Conservation (phyloP, 176 grass and related monocot genomes). For the Eragrostis nindensis region DNA sequence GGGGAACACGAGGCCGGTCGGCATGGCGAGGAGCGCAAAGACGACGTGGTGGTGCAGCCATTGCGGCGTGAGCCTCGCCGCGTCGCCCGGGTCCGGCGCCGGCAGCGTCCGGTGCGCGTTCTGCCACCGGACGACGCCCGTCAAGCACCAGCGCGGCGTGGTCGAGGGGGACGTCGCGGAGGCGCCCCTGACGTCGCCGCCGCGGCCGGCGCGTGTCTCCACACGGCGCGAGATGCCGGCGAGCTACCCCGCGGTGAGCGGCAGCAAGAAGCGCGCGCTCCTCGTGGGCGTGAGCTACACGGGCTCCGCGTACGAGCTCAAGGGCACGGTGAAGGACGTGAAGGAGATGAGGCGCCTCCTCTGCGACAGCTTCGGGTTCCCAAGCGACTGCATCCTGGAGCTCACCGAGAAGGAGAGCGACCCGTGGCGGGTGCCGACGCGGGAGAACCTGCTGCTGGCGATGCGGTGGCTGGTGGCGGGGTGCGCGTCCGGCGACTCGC, state of each 20-base stretch:
- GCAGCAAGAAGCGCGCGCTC: constrained; percentile 82
- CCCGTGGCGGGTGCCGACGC: constrained; percentile 41
- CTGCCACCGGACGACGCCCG: constrained; percentile 46
- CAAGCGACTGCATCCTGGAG: constrained; percentile 60
- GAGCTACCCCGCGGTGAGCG: constrained; percentile 46
- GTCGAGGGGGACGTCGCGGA: not conserved
- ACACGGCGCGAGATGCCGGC: constrained; percentile 22
- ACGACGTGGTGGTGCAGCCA: constrained; percentile 43
- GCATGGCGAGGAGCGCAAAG: constrained; percentile 45
- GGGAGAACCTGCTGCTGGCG: constrained; percentile 62
- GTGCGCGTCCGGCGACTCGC: constrained; percentile 54
- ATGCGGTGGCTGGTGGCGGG: constrained; percentile 82
- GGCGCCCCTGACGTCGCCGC: not conserved
- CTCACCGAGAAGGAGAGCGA: constrained; percentile 59
- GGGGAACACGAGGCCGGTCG: constrained; percentile 35
- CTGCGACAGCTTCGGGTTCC: constrained; percentile 60
- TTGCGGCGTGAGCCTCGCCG: constrained; percentile 45
- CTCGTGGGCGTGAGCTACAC: constrained; percentile 81
- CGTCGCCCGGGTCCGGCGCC: constrained; percentile 27
- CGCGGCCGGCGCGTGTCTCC: not conserved
- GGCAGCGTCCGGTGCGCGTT: constrained; percentile 45
- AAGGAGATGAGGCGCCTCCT: constrained; percentile 66
- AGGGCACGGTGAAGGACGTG: constrained; percentile 84
- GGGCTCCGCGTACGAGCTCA: constrained; percentile 57
- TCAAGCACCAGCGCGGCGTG: constrained; percentile 37